These are phyloP conservation scores for Huiozyma naganishii DNA, from an alignment of 805 yeast genomes.

Conservation along the genomic window DNA sequence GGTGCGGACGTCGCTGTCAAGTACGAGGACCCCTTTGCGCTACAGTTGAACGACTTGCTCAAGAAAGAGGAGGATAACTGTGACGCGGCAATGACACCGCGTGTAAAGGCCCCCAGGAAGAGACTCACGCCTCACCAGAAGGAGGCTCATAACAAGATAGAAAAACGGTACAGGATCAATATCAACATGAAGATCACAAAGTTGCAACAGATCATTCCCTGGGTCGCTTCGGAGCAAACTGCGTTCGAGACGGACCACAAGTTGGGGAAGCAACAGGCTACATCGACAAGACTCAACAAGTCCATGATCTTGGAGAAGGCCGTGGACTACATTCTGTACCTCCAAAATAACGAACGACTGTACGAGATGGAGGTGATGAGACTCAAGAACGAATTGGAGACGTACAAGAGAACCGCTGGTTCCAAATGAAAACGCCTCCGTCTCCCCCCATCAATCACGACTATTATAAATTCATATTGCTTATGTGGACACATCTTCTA, in stretches of 20 bases:
- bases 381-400: constrained; percentile 25
- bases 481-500: no score
- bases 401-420: neutral
- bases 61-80: neutral
- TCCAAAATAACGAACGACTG: constrained; percentile 39
- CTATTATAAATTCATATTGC: no score
- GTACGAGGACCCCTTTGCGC: neutral
- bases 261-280: neutral
- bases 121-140: constrained; percentile 50
- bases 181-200: constrained; percentile 63
- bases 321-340: constrained; percentile 44
- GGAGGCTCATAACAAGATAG: constrained; percentile 63
- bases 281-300: constrained; percentile 41
- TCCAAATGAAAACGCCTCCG: no score
- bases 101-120: constrained; percentile 22
- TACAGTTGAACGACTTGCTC: neutral
- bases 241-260: constrained; percentile 36
- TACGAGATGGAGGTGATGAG: constrained; percentile 26
- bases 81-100: neutral
- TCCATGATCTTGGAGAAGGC: constrained; percentile 61
- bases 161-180: constrained; percentile 58
- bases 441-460: no score
- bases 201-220: constrained; percentile 54
- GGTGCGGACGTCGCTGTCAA: neutral
- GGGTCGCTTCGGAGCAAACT: constrained; percentile 50